A percentile compares a stretch with the other conserved stretches of the same genome.
Evolutionary conservation across 805 yeast species (phyloP).

Genomic region (Wickerhamomyces queroliae): DNA sequence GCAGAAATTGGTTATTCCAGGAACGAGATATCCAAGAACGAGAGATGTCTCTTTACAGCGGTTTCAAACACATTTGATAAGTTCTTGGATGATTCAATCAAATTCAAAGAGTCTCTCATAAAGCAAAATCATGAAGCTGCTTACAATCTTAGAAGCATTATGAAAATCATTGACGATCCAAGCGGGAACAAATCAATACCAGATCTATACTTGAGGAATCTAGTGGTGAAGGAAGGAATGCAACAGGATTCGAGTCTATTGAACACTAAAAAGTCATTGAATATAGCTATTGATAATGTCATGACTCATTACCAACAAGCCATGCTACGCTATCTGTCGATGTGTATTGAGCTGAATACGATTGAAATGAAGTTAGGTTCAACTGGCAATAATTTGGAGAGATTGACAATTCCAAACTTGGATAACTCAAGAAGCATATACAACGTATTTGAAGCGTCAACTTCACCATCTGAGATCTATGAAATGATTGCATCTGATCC

Average conservation of each 20-base stretch:
- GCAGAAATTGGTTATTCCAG: constrained; percentile 49
- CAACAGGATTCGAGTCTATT: constrained; percentile 26
- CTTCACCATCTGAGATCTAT: constrained; percentile 12
- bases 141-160: constrained; percentile 23
- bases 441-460: constrained; percentile 3
- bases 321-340: constrained; percentile 17
- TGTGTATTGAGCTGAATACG: neutral
- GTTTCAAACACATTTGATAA: constrained; percentile 43
- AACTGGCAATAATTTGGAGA: neutral
- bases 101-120: constrained; percentile 27
- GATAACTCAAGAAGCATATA: constrained; percentile 5
- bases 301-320: constrained; percentile 25
- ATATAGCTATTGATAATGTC: constrained; percentile 25
- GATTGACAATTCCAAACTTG: constrained; percentile 14
- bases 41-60: constrained; percentile 41
- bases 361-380: neutral
- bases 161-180: constrained; percentile 28
- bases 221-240: constrained; percentile 19
- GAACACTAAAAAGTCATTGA: constrained; percentile 26
- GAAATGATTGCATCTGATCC: constrained; percentile 14
- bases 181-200: constrained; percentile 34
- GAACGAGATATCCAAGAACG: constrained; percentile 43
- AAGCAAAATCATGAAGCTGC: constrained; percentile 23
- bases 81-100: constrained; percentile 31
- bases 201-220: constrained; percentile 34